phyloP scores from a whole-genome alignment of 163 green algal species.

The Prototheca cutis region DNA sequence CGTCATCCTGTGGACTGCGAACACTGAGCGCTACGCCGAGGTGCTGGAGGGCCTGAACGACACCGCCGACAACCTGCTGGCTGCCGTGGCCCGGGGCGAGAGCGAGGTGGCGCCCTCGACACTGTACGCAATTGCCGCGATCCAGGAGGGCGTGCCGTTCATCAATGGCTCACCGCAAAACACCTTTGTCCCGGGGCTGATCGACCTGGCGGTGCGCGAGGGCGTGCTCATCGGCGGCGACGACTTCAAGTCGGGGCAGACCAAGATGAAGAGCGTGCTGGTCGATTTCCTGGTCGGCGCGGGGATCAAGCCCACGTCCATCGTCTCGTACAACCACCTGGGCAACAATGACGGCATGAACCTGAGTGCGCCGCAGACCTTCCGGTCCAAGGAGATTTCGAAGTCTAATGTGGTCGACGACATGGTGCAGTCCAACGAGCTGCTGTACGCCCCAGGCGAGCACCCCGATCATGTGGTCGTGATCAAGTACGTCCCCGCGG shows the following conservation, averaged over 20 bases:
- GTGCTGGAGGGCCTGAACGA: slow-evolving; percentile 88
- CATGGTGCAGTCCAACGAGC: slow-evolving; percentile 90
- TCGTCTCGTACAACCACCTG: slow-evolving; percentile 99
- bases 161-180: slow-evolving; percentile 99
- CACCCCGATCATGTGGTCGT: slow-evolving; percentile 94
- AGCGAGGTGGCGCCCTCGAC: slow-evolving; percentile 88
- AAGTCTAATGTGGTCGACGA: slow-evolving; percentile 99
- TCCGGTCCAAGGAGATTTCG: slow-evolving; percentile 92
- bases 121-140: slow-evolving; percentile 86
- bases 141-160: slow-evolving; percentile 91
- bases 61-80: slow-evolving; percentile 86
- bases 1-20: slow-evolving; percentile 97
- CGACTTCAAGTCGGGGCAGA: slow-evolving; percentile 99
- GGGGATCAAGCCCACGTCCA: slow-evolving; percentile 94
- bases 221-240: slow-evolving; percentile 93
- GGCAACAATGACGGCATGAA: slow-evolving; percentile 99
- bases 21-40: slow-evolving; percentile 94
- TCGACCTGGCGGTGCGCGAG: slow-evolving; percentile 63
- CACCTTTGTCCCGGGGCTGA: slow-evolving; percentile 90
- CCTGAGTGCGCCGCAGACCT: slow-evolving; percentile 89
- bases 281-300: slow-evolving; percentile 97
- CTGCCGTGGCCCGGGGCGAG: slow-evolving; percentile 58
- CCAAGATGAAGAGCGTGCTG: slow-evolving; percentile 98
- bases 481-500: slow-evolving; percentile 98
- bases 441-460: slow-evolving; percentile 90